phyloP scores from a whole-genome alignment of 371 early-diverging fungal genomes.

The Dentiscutata heterogama region DNA sequence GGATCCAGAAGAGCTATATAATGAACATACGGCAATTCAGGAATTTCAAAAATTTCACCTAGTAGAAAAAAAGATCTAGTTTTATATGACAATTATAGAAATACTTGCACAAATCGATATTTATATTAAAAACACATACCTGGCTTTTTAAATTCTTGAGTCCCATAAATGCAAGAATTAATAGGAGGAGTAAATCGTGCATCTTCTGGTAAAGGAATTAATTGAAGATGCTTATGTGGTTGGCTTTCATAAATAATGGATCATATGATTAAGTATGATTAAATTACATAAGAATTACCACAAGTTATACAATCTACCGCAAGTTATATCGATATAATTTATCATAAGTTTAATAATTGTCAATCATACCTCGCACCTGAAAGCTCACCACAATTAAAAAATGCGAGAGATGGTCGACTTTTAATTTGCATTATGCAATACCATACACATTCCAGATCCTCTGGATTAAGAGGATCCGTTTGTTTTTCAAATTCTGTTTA shows the following conservation, averaged over 20 bases:
- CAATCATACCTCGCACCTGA: slow-evolving; percentile 76
- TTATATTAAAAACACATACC: background rate
- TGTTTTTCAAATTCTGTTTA: slow-evolving; percentile 73
- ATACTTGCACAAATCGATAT: background rate
- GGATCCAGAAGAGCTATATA: slow-evolving; percentile 57
- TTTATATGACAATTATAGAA: background rate
- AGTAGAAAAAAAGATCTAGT: background rate
- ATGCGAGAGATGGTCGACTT: slow-evolving; percentile 60
- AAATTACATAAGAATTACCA: background rate
- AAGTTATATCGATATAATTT: no score
- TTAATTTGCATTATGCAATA: slow-evolving; percentile 59
- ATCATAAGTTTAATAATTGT: no score
- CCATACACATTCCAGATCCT: slow-evolving; percentile 69
- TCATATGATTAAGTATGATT: background rate
- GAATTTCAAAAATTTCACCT: slow-evolving; percentile 61
- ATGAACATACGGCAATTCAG: slow-evolving; percentile 60
- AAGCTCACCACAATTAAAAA: slow-evolving; percentile 78
- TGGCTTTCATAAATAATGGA: slow-evolving; percentile 54
- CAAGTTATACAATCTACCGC: background rate
- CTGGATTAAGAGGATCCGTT: slow-evolving; percentile 65
- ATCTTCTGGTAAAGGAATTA: slow-evolving; percentile 63
- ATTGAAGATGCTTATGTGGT: slow-evolving; percentile 80
- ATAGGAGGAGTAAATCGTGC: slow-evolving; percentile 63
- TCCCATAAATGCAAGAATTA: background rate
- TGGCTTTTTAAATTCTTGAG: slow-evolving; percentile 19